Conservation (phyloP, 2,329 filamentous ascomycete species). For the Falciphora oryzae region DNA sequence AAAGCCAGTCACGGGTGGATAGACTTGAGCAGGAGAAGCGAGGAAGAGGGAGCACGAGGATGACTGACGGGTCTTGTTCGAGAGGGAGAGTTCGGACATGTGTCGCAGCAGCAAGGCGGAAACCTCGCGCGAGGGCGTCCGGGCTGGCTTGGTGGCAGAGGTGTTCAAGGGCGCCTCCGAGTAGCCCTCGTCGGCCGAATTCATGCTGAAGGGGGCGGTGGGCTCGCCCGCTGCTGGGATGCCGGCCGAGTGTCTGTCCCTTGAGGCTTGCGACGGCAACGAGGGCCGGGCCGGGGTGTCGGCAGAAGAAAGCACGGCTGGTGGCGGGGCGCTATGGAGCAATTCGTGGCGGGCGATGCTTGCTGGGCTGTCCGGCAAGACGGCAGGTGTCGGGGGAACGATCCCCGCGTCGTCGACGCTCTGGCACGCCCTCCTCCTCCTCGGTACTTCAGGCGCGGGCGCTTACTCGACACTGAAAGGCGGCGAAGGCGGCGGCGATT, state of each 20-base stretch:
- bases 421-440: background rate
- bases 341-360: too few species aligned
- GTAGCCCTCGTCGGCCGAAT: constrained; percentile 72
- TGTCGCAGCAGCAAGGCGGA: constrained; percentile 45
- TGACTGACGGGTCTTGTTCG: constrained; percentile 43
- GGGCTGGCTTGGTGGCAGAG: constrained; percentile 23
- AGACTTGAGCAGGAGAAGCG: background rate
- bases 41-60: constrained; percentile 11
- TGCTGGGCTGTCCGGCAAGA: background rate
- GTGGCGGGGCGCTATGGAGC: background rate
- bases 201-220: constrained; percentile 31
- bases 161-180: constrained; percentile 65
- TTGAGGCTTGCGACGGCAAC: background rate
- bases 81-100: constrained; percentile 41
- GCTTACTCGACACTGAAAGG: too few species aligned
- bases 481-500: too few species aligned
- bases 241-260: background rate
- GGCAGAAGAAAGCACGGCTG: background rate
- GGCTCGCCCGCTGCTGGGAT: background rate
- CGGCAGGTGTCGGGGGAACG: background rate
- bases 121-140: constrained; percentile 37
- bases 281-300: background rate
- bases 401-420: background rate
- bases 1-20: constrained; percentile 6
- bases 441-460: too few species aligned